phyloP scores from a whole-genome alignment of 1,139 yeast species.

The Candida glucosophila region DNA sequence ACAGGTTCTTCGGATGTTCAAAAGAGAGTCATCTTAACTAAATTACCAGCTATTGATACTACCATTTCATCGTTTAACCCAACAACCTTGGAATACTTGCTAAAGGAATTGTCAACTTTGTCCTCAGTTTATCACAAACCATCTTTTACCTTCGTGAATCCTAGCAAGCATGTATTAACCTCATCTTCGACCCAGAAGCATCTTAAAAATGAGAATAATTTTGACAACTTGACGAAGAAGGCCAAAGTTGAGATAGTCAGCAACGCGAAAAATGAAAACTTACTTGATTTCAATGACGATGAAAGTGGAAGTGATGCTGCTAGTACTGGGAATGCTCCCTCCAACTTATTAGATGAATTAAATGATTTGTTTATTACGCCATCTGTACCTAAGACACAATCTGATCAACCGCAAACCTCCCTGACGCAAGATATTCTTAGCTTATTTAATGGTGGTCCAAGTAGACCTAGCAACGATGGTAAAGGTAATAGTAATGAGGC shows the following conservation, averaged over 20 bases:
- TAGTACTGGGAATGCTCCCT: conserved; percentile 8
- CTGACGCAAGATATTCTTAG: conserved; percentile 35
- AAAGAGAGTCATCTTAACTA: conserved; percentile 46
- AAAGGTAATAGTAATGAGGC: conserved; percentile 10
- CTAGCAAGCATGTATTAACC: conserved; percentile 11
- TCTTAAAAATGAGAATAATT: conserved; percentile 39
- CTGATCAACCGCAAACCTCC: conserved; percentile 12
- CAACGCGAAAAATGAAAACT: conserved; percentile 65
- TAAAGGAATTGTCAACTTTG: conserved; percentile 73
- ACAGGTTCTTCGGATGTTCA: conserved; percentile 38
- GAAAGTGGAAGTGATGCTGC: conserved; percentile 11
- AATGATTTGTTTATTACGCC: conserved; percentile 54
- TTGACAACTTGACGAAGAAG: conserved; percentile 66
- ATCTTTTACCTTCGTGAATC: conserved; percentile 42
- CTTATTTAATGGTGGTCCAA: conserved; percentile 23
- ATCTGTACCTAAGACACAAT: conserved; percentile 9
- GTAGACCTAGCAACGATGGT: conserved; percentile 12
- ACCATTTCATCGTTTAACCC: conserved; percentile 70
- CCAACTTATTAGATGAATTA: conserved; percentile 50
- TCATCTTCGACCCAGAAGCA: neutral
- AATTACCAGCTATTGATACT: conserved; percentile 63
- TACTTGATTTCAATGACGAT: conserved; percentile 74
- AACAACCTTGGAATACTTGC: conserved; percentile 53
- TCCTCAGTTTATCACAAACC: conserved; percentile 90
- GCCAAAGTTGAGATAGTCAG: conserved; percentile 73